These are phyloP conservation scores for Kodamaea laetipori DNA, from an alignment of 805 yeast species.

Conservation along the genomic window DNA sequence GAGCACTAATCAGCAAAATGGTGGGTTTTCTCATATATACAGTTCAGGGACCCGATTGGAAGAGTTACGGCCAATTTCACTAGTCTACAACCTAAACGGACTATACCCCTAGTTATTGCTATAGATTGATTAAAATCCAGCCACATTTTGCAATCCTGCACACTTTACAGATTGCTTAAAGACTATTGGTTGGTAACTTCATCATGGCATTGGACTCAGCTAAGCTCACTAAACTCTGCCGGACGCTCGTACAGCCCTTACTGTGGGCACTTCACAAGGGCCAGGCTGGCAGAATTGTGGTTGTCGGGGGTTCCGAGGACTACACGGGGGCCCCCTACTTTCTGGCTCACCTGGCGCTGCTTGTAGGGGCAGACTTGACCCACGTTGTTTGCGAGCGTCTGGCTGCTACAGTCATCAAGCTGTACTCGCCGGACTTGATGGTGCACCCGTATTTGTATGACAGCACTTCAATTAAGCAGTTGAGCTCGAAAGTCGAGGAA, in stretches of 20 bases:
- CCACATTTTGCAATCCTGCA: constrained; percentile 4
- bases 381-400: constrained; percentile 82
- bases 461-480: constrained; percentile 33
- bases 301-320: constrained; percentile 93
- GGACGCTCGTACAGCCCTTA: constrained; percentile 67
- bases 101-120: no score
- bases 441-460: constrained; percentile 87
- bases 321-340: constrained; percentile 97
- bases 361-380: constrained; percentile 84
- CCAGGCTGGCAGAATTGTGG: constrained; percentile 83
- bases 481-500: constrained; percentile 21
- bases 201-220: neutral
- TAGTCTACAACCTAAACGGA: no score
- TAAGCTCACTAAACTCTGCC: constrained; percentile 1
- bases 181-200: neutral
- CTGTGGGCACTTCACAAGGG: constrained; percentile 79
- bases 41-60: no score
- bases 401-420: constrained; percentile 81
- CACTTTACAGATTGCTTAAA: neutral
- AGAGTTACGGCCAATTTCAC: no score
- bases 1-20: no score
- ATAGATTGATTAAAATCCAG: no score
- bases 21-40: no score
- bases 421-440: constrained; percentile 92
- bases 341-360: constrained; percentile 80